These are phyloP conservation scores for Boletus reticuloceps DNA, from an alignment of 768 basidiomycete species.

Conservation along the genomic window DNA sequence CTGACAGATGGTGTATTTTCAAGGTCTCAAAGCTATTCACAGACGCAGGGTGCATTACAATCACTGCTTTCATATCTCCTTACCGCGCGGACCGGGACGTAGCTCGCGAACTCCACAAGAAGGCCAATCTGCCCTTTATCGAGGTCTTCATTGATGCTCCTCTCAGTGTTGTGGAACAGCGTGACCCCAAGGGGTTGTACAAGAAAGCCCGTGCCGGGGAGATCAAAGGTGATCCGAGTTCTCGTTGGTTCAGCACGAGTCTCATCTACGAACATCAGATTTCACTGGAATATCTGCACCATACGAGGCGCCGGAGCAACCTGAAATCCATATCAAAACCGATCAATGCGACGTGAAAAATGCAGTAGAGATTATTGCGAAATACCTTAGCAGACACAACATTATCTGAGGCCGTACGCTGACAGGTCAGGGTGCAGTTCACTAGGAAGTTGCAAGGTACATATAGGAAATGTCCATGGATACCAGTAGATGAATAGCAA, in stretches of 20 bases:
- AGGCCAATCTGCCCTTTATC: conserved; percentile 73
- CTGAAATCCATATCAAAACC: conserved; percentile 93
- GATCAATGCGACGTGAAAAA: conserved; percentile 73
- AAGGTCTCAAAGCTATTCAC: conserved; percentile 95
- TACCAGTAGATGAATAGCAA: conserved; percentile 20
- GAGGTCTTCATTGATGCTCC: conserved; percentile 97
- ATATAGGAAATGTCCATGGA: conserved; percentile 4
- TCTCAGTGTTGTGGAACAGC: conserved; percentile 78
- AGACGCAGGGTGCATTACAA: conserved; percentile 77
- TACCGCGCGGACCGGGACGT: conserved; percentile 82
- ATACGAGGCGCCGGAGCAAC: conserved; percentile 81
- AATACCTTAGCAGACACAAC: conserved; percentile 71
- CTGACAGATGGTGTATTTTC: conserved; percentile 4
- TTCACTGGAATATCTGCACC: conserved; percentile 98
- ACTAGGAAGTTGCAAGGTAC: conserved; percentile 13
- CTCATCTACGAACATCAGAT: conserved; percentile 48
- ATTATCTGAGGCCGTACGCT: conserved; percentile 41
- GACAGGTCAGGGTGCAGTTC: conserved; percentile 9
- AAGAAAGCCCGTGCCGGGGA: conserved; percentile 94
- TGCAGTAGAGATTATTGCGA: conserved; percentile 73
- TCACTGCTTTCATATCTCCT: conserved; percentile 99
- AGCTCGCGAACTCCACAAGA: conserved; percentile 80
- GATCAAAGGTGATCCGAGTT: conserved; percentile 72
- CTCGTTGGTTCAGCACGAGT: background rate
- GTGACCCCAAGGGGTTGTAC: conserved; percentile 97